Conservation (phyloP, 805 yeast species). For the Starmerella gropengiesseri region DNA sequence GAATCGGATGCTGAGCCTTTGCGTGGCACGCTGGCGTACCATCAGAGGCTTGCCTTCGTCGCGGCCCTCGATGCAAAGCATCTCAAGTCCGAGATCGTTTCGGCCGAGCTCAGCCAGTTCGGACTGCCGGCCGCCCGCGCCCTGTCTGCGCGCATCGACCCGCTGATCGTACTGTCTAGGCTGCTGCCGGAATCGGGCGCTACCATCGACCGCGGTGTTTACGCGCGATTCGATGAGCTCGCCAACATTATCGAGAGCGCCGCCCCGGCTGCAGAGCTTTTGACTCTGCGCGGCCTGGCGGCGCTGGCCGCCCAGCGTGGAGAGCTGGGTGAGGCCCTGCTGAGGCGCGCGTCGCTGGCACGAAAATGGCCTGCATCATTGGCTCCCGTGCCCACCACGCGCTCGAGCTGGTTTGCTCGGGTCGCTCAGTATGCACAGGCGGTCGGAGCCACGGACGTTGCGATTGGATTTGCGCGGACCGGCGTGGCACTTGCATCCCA, state of each 20-base stretch:
- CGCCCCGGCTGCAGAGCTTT: constrained; percentile 2
- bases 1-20: constrained; percentile 1
- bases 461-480: constrained; percentile 7
- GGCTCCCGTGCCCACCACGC: constrained; percentile 8
- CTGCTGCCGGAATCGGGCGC: constrained; percentile 4
- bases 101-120: constrained; percentile 7
- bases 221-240: background rate
- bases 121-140: constrained; percentile 10
- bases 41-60: constrained; percentile 9
- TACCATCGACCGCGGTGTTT: background rate
- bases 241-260: background rate
- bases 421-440: constrained; percentile 12
- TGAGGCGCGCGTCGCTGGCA: constrained; percentile 9
- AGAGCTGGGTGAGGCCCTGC: constrained; percentile 4
- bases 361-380: constrained; percentile 13
- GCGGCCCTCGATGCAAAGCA: constrained; percentile 5
- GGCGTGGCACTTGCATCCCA: background rate
- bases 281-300: constrained; percentile 10
- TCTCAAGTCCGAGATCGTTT: background rate
- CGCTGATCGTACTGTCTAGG: background rate
- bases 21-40: constrained; percentile 9
- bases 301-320: constrained; percentile 8
- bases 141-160: background rate
- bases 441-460: constrained; percentile 7
- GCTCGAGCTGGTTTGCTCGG: constrained; percentile 13